These are phyloP conservation scores for Aspergillus pseudoviridinutans DNA, from an alignment of 2,329 filamentous ascomycete species.

Conservation along the genomic window DNA sequence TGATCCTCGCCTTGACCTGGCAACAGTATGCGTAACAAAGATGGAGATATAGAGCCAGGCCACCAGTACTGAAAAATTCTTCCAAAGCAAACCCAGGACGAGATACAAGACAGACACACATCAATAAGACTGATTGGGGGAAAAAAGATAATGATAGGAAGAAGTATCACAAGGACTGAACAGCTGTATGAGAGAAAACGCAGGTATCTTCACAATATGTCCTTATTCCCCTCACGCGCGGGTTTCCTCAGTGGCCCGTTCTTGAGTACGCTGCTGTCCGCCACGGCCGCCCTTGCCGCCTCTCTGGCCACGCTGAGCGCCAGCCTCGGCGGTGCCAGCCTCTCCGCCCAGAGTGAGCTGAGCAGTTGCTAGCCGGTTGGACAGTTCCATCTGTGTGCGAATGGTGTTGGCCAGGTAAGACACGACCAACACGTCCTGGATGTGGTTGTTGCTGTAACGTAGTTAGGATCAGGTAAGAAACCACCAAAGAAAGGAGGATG, in stretches of 20 bases:
- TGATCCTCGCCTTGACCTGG: background rate
- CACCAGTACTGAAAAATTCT: slow-evolving; percentile 6
- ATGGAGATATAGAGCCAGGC: slow-evolving; percentile 8
- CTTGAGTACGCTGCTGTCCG: slow-evolving; percentile 37
- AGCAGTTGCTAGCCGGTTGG: slow-evolving; percentile 86
- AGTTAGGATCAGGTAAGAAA: slow-evolving; percentile 24
- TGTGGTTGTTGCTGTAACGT: slow-evolving; percentile 79
- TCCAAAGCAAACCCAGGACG: slow-evolving; percentile 12
- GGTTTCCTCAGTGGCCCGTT: slow-evolving; percentile 34
- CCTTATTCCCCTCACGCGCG: slow-evolving; percentile 29
- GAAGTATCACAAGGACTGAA: slow-evolving; percentile 10
- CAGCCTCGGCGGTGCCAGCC: slow-evolving; percentile 31
- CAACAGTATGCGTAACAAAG: slow-evolving; percentile 4
- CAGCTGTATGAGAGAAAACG: slow-evolving; percentile 17
- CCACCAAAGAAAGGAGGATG: background rate
- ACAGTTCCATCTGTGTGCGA: slow-evolving; percentile 97
- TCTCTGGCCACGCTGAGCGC: slow-evolving; percentile 34
- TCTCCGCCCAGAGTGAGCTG: slow-evolving; percentile 57
- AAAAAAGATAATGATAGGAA: slow-evolving; percentile 1
- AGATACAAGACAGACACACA: slow-evolving; percentile 13
- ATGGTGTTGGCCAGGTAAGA: slow-evolving; percentile 98
- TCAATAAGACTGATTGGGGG: slow-evolving; percentile 6
- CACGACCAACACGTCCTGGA: slow-evolving; percentile 97
- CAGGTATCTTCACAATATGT: slow-evolving; percentile 20
- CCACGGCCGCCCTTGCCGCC: slow-evolving; percentile 43